These are phyloP conservation scores for Amaranthus hypochondriacus DNA, from an alignment of 148 eudicot genomes.

Conservation along the genomic window DNA sequence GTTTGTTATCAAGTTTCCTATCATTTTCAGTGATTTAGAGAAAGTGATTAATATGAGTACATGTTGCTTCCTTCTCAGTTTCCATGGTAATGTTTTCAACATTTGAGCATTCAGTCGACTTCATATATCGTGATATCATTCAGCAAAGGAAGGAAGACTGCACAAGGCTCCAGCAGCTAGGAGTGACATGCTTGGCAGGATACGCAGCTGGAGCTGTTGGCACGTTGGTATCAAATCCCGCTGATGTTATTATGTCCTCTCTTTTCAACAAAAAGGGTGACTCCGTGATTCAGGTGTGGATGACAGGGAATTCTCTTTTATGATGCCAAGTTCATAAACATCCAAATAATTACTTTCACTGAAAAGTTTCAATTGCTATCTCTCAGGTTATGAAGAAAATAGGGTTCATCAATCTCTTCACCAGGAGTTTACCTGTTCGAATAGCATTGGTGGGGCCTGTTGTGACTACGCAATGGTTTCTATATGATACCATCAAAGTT, in stretches of 20 bases:
- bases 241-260: conserved; percentile 78
- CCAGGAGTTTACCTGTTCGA: conserved; percentile 89
- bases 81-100: conserved; percentile 95
- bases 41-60: conserved; percentile 8
- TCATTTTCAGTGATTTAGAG: background rate
- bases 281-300: conserved; percentile 51
- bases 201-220: conserved; percentile 90
- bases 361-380: conserved; percentile 1
- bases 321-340: background rate
- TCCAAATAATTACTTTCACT: background rate
- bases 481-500: conserved; percentile 78
- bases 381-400: conserved; percentile 77
- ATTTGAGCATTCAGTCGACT: conserved; percentile 83
- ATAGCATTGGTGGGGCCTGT: conserved; percentile 87
- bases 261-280: conserved; percentile 78
- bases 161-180: conserved; percentile 76
- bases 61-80: conserved; percentile 44
- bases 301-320: conserved; percentile 1
- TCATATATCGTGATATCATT: conserved; percentile 50
- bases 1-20: background rate
- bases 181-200: conserved; percentile 85
- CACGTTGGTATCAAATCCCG: conserved; percentile 80
- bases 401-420: conserved; percentile 71
- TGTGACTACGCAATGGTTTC: conserved; percentile 86
- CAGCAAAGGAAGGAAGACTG: conserved; percentile 69